Evolutionary conservation across 2,329 filamentous ascomycete species (phyloP), one percentile per base, ranked within the genome.

Genomic region (Ophiostoma sp.): DNA sequence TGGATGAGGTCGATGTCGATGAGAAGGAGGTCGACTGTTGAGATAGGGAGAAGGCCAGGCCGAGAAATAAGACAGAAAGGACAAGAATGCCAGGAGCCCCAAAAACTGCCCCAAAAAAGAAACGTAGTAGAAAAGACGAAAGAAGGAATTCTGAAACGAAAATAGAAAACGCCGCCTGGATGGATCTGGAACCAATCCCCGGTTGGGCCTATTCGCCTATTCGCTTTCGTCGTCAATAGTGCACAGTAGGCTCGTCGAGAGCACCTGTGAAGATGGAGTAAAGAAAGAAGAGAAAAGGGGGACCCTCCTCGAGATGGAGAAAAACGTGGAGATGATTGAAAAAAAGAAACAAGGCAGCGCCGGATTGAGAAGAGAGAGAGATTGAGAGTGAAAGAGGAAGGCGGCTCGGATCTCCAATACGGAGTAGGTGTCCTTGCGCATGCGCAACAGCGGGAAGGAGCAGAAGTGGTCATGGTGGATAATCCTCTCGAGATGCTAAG

Each of bases 391-490:
- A 61, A 66, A 36, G 33, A 36, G 55, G 28, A 33, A 42, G 25
- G 42, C 64, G 64, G 64, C 25, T 68, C 68, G 31, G 50, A 42
- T 70, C 68, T 57, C 28, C 15, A 42, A 59, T 52, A 45, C 33
- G 52, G 45, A 69, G 45, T 69, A 73, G 71, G 71, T 73, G 71
- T 73, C 71, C 71, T 73, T 42, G 71, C 36, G 70, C 66, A 28
- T 25, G 59, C n/a, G 3, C n/a, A 48, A 19, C 42, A 25, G 59
- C 59, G 59, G 59, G 63, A 66, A 66, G 63, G 63, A 45, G 63
- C 22, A 64, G 19, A 63, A 19, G 19, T 28, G 61, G 33, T 64
- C 36, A 64, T 11, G 36, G 61, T 64, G 36, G 61, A 36, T 31
- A n/a, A 50, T 45, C 22, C 25, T 25, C 15, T 42, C 39, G 39